Percentiles rank a stretch among this genome's conserved stretches.
These are phyloP conservation scores for Botrytis byssoidea DNA, from an alignment of 2,329 filamentous ascomycete species.

Conservation along the genomic window DNA sequence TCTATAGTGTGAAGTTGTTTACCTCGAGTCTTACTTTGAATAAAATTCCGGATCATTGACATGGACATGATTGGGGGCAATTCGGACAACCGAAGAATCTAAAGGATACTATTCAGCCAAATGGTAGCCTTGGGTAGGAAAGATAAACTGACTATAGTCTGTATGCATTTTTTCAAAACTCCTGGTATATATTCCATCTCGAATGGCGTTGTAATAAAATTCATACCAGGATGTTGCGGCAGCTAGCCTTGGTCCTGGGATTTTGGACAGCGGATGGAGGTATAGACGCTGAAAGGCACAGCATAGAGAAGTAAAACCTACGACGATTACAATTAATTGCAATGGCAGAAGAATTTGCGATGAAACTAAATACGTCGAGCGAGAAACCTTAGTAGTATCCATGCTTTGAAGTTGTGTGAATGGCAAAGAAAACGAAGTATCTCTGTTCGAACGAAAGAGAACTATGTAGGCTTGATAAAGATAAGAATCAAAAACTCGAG, in stretches of 20 bases:
- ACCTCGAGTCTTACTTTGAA: not conserved
- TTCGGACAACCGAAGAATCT: constrained; percentile 8
- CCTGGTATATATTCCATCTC: not conserved
- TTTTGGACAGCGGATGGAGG: not conserved
- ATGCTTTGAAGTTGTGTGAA: not conserved
- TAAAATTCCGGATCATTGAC: constrained; percentile 3
- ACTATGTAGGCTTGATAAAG: not conserved
- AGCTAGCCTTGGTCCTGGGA: not conserved
- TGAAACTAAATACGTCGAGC: not conserved
- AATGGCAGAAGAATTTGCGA: not conserved
- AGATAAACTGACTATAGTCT: not conserved
- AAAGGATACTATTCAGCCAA: not conserved
- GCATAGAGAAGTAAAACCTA: not conserved
- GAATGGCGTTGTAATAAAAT: constrained; percentile 3
- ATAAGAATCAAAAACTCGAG: not conserved
- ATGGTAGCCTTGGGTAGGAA: not conserved
- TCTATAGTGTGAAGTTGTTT: not conserved
- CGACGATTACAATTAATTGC: not conserved
- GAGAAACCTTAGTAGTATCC: not conserved
- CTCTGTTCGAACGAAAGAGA: not conserved
- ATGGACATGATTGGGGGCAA: constrained; percentile 4
- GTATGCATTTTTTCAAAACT: not conserved
- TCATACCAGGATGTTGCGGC: constrained; percentile 6
- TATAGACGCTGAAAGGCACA: not conserved
- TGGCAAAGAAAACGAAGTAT: not conserved